Percentiles rank a stretch among this genome's conserved stretches.
phyloP scores from a whole-genome alignment of 331 rosid genomes.

The Acacia concinna region DNA sequence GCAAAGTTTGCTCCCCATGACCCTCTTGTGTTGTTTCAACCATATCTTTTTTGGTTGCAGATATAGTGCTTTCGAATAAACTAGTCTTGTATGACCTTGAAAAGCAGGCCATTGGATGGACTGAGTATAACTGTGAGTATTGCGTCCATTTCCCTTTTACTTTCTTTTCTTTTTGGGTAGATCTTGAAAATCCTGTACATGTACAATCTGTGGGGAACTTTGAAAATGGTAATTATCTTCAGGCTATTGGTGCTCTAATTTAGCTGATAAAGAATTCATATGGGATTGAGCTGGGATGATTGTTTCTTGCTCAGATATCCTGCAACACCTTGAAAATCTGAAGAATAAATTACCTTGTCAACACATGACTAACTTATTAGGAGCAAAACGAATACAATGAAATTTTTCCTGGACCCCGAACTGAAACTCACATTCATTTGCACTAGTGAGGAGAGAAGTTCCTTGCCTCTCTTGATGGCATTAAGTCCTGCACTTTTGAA shows the following conservation, averaged over 20 bases:
- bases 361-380: background rate
- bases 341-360: background rate
- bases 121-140: slow-evolving; percentile 91
- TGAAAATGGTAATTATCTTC: background rate
- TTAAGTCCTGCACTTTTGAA: background rate
- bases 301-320: background rate
- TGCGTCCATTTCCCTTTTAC: slow-evolving; percentile 18
- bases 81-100: slow-evolving; percentile 93
- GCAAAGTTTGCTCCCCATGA: slow-evolving; percentile 11
- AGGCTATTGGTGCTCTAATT: background rate
- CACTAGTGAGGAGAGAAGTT: background rate
- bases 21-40: slow-evolving; percentile 10
- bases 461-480: background rate
- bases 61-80: slow-evolving; percentile 94
- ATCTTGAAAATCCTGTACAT: background rate
- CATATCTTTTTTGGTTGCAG: slow-evolving; percentile 52
- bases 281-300: background rate
- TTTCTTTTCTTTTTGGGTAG: background rate
- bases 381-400: background rate
- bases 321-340: background rate
- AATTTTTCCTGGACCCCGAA: background rate
- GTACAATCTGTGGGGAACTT: background rate
- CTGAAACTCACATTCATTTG: background rate
- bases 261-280: background rate
- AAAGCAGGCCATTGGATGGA: slow-evolving; percentile 90